Conservation (phyloP, 2,329 filamentous ascomycete species). For the Coniochaeta hoffmannii region DNA sequence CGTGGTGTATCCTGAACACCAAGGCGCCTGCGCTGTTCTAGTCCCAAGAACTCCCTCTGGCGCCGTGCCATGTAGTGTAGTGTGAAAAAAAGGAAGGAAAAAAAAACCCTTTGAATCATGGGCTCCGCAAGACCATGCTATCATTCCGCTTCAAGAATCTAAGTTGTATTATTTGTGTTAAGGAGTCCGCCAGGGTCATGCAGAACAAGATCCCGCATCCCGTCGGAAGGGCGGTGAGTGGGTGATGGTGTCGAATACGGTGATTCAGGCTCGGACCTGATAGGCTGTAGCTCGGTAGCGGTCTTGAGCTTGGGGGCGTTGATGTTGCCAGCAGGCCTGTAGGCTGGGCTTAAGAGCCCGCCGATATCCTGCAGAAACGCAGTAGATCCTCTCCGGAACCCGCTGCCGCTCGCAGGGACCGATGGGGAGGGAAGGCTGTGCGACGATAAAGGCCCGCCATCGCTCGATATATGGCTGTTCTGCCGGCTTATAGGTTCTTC, state of each 20-base stretch:
- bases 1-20: not conserved
- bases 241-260: not conserved
- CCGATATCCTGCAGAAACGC: conserved; percentile 53
- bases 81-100: not conserved
- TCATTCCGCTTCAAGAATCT: not conserved
- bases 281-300: conserved; percentile 38
- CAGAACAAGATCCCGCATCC: not conserved
- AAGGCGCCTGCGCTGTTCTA: not conserved
- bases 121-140: not conserved
- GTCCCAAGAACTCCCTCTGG: not conserved
- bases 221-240: not conserved
- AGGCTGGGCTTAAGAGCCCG: conserved; percentile 37
- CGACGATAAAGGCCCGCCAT: conserved; percentile 28
- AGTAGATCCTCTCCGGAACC: conserved; percentile 46
- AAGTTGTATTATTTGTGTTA: not conserved
- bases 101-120: no score
- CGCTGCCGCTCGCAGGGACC: conserved; percentile 34
- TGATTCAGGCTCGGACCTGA: conserved; percentile 23
- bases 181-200: not conserved
- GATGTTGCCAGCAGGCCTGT: conserved; percentile 14
- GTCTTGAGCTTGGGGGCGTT: not conserved
- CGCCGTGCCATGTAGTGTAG: not conserved
- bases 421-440: conserved; percentile 32
- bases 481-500: conserved; percentile 26
- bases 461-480: conserved; percentile 31